Evolutionary conservation across 257 asterid species (phyloP).

Genomic region (Parsonsia alboflavescens): DNA sequence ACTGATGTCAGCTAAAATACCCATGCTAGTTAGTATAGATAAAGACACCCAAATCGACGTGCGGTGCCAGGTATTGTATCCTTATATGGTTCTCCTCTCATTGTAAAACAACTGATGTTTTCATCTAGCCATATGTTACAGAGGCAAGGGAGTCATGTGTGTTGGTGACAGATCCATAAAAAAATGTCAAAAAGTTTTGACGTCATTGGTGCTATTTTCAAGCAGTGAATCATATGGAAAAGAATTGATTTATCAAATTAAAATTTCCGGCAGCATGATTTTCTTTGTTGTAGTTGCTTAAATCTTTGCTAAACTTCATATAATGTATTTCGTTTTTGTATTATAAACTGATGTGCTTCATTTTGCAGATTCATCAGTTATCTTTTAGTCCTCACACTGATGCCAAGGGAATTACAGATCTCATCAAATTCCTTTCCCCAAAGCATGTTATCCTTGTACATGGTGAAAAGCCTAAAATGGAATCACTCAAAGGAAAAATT

Average conservation of each 20-base stretch:
- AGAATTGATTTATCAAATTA: not conserved
- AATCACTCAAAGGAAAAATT: constrained; percentile 43
- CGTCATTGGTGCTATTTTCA: not conserved
- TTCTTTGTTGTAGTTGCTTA: not conserved
- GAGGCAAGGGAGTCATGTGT: not conserved
- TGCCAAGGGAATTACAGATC: constrained; percentile 93
- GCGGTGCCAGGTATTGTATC: constrained; percentile 69
- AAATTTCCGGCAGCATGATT: not conserved
- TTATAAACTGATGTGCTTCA: not conserved
- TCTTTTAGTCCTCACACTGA: constrained; percentile 90
- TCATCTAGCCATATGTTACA: not conserved
- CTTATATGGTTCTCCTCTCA: constrained; percentile 2
- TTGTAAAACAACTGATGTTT: not conserved
- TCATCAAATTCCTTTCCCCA: constrained; percentile 74
- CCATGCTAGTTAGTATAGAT: constrained; percentile 53
- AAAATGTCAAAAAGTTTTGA: not conserved
- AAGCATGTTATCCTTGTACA: constrained; percentile 82
- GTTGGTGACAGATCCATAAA: not conserved
- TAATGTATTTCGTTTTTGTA: not conserved
- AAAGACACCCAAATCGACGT: constrained; percentile 62
- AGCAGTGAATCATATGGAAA: not conserved
- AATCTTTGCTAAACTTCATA: not conserved
- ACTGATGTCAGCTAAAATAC: constrained; percentile 71
- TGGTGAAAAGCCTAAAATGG: constrained; percentile 86
- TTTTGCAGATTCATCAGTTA: constrained; percentile 39